These are phyloP conservation scores for Ascochyta fabae DNA, from an alignment of 2,329 filamentous ascomycete species.

Conservation along the genomic window DNA sequence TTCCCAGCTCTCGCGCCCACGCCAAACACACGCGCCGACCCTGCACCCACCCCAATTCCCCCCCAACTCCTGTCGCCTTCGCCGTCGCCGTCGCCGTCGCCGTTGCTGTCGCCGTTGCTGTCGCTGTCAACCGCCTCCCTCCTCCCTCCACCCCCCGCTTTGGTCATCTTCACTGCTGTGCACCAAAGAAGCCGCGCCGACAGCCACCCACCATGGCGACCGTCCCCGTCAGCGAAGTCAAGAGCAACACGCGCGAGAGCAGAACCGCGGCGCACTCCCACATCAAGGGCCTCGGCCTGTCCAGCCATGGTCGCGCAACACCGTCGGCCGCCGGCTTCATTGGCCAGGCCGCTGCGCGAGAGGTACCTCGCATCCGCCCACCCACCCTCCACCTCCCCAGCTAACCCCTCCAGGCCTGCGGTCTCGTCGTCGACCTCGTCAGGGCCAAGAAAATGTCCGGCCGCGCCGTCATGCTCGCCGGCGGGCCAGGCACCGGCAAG, in stretches of 20 bases:
- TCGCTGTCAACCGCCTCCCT: neutral
- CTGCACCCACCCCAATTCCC: neutral
- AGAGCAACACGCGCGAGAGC: conserved; percentile 92
- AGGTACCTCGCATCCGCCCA: conserved; percentile 62
- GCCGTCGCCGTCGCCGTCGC: too few species aligned
- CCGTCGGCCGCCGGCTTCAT: conserved; percentile 77
- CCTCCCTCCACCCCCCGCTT: neutral
- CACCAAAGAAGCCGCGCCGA: neutral
- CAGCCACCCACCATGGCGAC: conserved; percentile 41
- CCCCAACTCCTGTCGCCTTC: neutral
- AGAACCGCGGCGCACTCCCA: conserved; percentile 95
- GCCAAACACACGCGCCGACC: neutral
- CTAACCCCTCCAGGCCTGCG: conserved; percentile 71
- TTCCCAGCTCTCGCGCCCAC: neutral
- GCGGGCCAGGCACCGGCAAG: conserved; percentile 93
- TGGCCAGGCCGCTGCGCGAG: conserved; percentile 84
- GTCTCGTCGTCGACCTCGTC: conserved; percentile 94
- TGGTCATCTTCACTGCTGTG: neutral
- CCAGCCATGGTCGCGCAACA: conserved; percentile 82
- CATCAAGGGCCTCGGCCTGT: conserved; percentile 92
- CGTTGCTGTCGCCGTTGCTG: too few species aligned
- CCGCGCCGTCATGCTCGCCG: conserved; percentile 88
- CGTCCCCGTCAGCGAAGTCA: conserved; percentile 75
- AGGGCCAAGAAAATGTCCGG: conserved; percentile 97
- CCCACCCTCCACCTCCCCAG: neutral